Base-by-base conservation (phyloP, 2,329 filamentous ascomycete species). In the Alternaria longipes region DNA sequence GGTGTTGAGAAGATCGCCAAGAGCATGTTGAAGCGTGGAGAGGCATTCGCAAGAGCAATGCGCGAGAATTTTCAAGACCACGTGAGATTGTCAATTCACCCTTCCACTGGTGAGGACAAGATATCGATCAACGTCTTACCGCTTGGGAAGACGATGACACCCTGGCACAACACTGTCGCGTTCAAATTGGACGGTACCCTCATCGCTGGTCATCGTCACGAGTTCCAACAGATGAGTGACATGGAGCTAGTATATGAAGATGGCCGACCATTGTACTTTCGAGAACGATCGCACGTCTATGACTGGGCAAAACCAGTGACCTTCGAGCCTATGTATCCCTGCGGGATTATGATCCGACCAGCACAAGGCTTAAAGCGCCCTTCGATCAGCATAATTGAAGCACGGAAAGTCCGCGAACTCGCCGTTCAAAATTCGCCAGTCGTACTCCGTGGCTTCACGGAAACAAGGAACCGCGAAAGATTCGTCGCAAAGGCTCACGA, bases 381-480 rank as follows among this genome's bases (percentile, higher is more conserved):
- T 0, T 78, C 77, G 0, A 79, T 85, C 12, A 66, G 75, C 0
- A 79, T 84, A 12, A 67, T 85, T n/a, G 78, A 84, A 56, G 79
- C 80, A 0, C 30, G 67, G 1, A 85, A 83, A 65, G 77, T 85
- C 0, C 79, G 84, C 0, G 63, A 71, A 0, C 69, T 88, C 0
- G 75, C 85, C 0, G 81, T 86, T 60, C 65, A 76, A 26, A 84
- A 84, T 65, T 87, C 86, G 0, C 86, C 86, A 0, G 75, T 88
- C 3, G 66, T 87, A 3, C 72, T 87, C 1, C 82, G 86, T 1
- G 84, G 81, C 0, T 87, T 88, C 45, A 66, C 78, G 3, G 79
- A 83, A 42, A 84, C 81, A 4, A 80, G 79, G 0, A 74, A 84
- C n/a, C 76, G 82, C 6, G 81, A 84, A 0, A 52, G 78, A 0